Base-by-base conservation (phyloP, 2,329 filamentous ascomycete genomes). In the Fonsecaea monophora region DNA sequence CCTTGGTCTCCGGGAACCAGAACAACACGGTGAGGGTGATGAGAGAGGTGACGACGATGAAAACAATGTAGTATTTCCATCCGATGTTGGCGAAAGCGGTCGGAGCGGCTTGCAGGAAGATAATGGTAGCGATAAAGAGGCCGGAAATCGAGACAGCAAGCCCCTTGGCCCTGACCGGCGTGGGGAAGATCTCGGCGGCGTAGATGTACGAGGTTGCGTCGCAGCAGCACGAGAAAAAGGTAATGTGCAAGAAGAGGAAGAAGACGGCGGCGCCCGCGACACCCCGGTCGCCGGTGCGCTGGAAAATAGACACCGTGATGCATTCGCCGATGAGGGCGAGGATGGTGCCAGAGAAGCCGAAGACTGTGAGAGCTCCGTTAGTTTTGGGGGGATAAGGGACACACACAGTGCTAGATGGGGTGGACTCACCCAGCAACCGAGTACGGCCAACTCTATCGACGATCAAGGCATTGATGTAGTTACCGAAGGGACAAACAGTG, bases 1-100 rank as follows among this genome's bases (percentile, higher is more conserved):
- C 86, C 81, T 91, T 91, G 1, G 89, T 91, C 81, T 91, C 89
- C 0, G 88, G 89, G 71, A 90, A 81, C 84, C 87, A 90, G 12
- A 90, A 80, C 84, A 87, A 90, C 9, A 89, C 89, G 0, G 91
- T 7, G 0, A 89, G 82, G 0, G 89, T 89, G 60, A 92, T 91
- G 21, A 89, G 89, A 4, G 57, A 45, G n/a, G 62, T 64, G 13
- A 65, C 42, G 45, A 37, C 48, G 50, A 66, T 66, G 71, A 67
- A 74, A 1, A 76, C 70, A 13, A 77, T 60, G 60, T 75, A 77
- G 63, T 74, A 78, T 9, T 70, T 25, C 25, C 25, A 25, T 25
- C 25, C 25, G 25, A 25, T 25, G 25, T 25, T 25, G 25, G 25
- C 25, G 60, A 77, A 77, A 1, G 76, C 76, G 3, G 53, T 40